Evolutionary conservation across 2,329 filamentous ascomycete genomes (phyloP).

Genomic region (Cladophialophora carrionii): DNA sequence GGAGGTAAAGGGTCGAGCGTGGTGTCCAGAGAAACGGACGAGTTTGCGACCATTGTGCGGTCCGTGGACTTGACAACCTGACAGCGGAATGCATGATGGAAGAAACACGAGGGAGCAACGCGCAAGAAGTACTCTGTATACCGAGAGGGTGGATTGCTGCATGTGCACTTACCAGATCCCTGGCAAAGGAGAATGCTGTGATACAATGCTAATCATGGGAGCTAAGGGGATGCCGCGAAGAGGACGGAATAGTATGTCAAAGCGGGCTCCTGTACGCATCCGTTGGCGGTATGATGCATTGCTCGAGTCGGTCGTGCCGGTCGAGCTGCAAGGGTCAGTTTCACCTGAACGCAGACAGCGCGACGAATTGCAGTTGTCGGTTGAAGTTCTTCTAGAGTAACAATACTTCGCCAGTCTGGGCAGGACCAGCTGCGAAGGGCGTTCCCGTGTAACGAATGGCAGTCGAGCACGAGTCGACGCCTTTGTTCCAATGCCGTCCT

Average conservation of each 20-base stretch:
- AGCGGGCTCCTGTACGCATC: neutral
- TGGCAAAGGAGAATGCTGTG: neutral
- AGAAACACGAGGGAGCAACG: conserved; percentile 14
- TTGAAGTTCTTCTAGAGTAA: neutral
- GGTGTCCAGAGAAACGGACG: conserved; percentile 7
- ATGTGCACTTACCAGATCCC: conserved; percentile 7
- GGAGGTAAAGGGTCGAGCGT: conserved; percentile 43
- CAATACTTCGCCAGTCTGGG: conserved; percentile 11
- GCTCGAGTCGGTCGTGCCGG: neutral
- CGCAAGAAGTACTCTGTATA: conserved; percentile 4
- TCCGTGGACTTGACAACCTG: conserved; percentile 13
- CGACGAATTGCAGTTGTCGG: neutral
- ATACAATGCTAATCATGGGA: neutral
- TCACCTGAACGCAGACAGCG: conserved; percentile 13
- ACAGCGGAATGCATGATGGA: conserved; percentile 6
- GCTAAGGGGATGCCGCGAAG: neutral
- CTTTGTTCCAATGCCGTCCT: conserved; percentile 3
- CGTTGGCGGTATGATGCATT: neutral
- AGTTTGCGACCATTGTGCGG: conserved; percentile 18
- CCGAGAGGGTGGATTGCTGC: neutral
- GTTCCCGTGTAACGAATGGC: conserved; percentile 8
- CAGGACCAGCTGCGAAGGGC: conserved; percentile 3
- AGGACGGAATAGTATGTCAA: neutral
- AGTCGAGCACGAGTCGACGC: neutral
- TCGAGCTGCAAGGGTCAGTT: conserved; percentile 14